phyloP scores from a whole-genome alignment of 1,139 yeast species.

The Debaryomyces fabryi region DNA sequence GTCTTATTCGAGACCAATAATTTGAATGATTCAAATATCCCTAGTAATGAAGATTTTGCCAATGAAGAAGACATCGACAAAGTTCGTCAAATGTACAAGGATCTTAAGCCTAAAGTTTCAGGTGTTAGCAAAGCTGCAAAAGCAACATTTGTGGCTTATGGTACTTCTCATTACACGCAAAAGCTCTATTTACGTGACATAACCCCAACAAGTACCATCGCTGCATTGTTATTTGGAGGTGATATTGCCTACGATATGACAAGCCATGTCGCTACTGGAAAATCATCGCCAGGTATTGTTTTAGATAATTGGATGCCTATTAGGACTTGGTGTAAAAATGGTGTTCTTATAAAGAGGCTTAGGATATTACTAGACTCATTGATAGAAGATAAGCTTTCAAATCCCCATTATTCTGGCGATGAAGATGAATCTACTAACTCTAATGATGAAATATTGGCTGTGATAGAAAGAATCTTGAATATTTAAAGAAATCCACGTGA shows the following conservation, averaged over 20 bases:
- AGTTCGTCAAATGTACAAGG: slow-evolving; percentile 31
- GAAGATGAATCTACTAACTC: background rate
- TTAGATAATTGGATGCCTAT: slow-evolving; percentile 82
- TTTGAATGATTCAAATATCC: slow-evolving; percentile 21
- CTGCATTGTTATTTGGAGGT: slow-evolving; percentile 80
- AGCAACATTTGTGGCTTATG: slow-evolving; percentile 58
- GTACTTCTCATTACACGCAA: slow-evolving; percentile 60
- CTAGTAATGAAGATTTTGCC: slow-evolving; percentile 27
- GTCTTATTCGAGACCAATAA: slow-evolving; percentile 52
- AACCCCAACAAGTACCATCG: slow-evolving; percentile 75
- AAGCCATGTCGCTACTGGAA: slow-evolving; percentile 33
- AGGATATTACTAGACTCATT: slow-evolving; percentile 67
- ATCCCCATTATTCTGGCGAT: slow-evolving; percentile 21
- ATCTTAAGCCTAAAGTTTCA: slow-evolving; percentile 39
- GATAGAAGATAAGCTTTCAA: slow-evolving; percentile 54
- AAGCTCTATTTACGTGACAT: slow-evolving; percentile 73
- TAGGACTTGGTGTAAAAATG: slow-evolving; percentile 92
- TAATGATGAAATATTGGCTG: slow-evolving; percentile 18
- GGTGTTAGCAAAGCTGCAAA: slow-evolving; percentile 24
- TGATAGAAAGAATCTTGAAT: slow-evolving; percentile 17
- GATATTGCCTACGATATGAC: slow-evolving; percentile 68
- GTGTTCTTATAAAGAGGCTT: slow-evolving; percentile 75
- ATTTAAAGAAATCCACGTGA: slow-evolving; percentile 3
- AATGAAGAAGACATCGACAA: slow-evolving; percentile 40
- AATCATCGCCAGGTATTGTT: slow-evolving; percentile 63